A percentile compares a stretch with the other conserved stretches of the same genome.
Conservation (phyloP, 176 grass and related monocot genomes). For the Carex scoparia region DNA sequence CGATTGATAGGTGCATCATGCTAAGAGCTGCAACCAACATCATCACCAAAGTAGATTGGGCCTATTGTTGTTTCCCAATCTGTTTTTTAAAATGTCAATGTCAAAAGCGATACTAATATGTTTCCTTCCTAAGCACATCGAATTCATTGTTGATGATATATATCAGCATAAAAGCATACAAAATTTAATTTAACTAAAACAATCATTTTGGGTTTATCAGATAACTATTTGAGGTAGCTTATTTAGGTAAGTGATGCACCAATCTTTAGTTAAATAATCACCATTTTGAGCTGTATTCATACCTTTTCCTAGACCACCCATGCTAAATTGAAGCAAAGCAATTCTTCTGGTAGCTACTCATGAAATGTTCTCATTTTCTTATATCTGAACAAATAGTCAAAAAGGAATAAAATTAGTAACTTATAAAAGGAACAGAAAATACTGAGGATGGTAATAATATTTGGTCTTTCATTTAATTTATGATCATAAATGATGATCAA, state of each 20-base stretch:
- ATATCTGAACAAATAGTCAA: background rate
- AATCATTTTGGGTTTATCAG: background rate
- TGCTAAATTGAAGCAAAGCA: background rate
- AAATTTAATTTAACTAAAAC: background rate
- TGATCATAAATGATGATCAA: too few species aligned
- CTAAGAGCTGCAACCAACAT: background rate
- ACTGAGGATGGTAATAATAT: too few species aligned
- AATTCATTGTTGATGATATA: background rate
- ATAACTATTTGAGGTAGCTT: background rate
- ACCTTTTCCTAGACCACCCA: background rate
- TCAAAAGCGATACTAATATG: background rate
- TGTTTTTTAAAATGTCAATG: background rate
- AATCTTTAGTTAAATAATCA: background rate
- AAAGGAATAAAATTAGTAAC: background rate
- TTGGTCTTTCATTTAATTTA: too few species aligned
- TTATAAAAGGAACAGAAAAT: background rate
- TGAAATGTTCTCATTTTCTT: background rate
- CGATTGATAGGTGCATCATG: background rate
- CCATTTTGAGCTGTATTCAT: background rate
- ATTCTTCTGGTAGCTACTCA: background rate
- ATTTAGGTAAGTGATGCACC: background rate
- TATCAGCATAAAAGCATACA: background rate
- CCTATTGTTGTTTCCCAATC: background rate
- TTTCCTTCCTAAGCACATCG: background rate
- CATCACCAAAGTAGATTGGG: conserved; percentile 1